Percentiles rank a stretch among this genome's conserved stretches.
phyloP scores from a whole-genome alignment of 306 rosid species.

The Purshia tridentata region DNA sequence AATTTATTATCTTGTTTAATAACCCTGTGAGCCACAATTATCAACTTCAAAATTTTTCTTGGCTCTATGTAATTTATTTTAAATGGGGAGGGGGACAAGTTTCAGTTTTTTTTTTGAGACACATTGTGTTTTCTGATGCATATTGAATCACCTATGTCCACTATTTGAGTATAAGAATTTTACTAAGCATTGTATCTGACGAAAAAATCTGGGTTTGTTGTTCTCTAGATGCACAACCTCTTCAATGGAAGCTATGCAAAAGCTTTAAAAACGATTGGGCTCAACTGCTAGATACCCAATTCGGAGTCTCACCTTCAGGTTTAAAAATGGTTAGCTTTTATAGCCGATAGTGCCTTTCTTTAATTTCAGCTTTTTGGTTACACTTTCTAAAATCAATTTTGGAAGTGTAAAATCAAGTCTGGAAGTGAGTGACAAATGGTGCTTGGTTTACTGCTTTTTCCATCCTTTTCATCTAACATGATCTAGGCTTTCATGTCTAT shows the following conservation, averaged over 20 bases:
- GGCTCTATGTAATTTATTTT: not conserved
- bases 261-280: conserved; percentile 52
- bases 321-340: conserved; percentile 72
- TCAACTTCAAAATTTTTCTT: not conserved
- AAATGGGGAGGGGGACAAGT: not conserved
- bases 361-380: conserved; percentile 6
- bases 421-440: not conserved
- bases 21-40: not conserved
- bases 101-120: not conserved
- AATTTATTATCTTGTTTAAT: not conserved
- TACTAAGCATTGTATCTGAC: not conserved
- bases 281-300: conserved; percentile 76
- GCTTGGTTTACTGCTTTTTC: not conserved
- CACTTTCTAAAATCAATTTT: not conserved
- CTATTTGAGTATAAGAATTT: not conserved
- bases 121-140: conserved; percentile 13
- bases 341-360: not conserved
- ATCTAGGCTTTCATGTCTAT: conserved; percentile 57
- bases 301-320: conserved; percentile 58
- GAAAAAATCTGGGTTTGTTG: not conserved
- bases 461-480: not conserved
- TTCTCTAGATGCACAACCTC: conserved; percentile 60
- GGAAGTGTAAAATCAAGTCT: not conserved
- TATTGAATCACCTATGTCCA: not conserved
- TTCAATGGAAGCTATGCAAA: conserved; percentile 78